Conservation (phyloP, 139 green algal genomes). For the Chlamydomonas sp. region DNA sequence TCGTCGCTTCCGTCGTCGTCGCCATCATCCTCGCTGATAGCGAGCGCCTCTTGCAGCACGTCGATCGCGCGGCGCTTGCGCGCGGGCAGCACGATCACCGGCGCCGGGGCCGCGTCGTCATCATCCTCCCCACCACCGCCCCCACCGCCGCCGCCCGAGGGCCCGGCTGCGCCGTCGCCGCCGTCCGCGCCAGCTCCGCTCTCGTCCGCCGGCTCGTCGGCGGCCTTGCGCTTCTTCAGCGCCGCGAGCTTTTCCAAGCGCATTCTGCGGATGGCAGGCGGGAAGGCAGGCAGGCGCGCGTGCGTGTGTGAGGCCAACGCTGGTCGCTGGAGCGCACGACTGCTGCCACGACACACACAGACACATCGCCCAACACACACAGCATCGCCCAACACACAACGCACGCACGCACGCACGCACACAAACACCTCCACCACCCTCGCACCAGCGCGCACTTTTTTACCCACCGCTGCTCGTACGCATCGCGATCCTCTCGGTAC, state of each 20-base stretch:
- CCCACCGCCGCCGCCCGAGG: no score
- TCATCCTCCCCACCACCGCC: no score
- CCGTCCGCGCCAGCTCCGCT: background rate
- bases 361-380: background rate
- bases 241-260: background rate
- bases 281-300: background rate
- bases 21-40: background rate
- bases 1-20: background rate
- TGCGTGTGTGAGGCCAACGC: background rate
- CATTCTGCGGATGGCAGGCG: background rate
- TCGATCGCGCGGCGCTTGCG: slow-evolving; percentile 3
- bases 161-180: no score
- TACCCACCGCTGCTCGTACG: slow-evolving; percentile 10
- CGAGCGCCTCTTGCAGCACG: slow-evolving; percentile 1
- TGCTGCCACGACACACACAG: background rate
- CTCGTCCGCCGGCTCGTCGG: background rate
- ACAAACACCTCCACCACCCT: background rate
- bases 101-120: background rate
- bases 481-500: slow-evolving; percentile 2
- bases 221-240: background rate
- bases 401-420: background rate
- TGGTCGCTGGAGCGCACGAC: background rate
- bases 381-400: background rate
- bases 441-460: background rate
- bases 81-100: background rate